Evolutionary conservation across 179 eudicot species (phyloP), one percentile per base, ranked within the genome.

Genomic region (Monotropa hypopitys): DNA sequence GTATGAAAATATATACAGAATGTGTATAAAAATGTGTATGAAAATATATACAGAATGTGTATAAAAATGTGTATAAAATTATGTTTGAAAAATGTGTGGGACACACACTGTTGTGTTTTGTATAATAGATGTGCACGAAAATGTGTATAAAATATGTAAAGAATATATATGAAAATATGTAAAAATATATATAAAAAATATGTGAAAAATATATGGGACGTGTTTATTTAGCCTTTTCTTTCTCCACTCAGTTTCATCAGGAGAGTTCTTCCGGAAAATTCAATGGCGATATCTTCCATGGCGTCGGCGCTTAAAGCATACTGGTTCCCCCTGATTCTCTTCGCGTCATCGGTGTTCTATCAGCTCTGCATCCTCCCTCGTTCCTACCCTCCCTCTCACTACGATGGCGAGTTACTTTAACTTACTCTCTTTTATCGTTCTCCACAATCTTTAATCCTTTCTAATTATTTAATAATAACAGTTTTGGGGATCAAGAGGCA

Each of bases 361-460:
- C 98, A 94, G 80, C 85, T 92, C 53, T 62, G 89, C 54, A 83
- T 90, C 71, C 78, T 90, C 33, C 98, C 98, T 7, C 80, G 80
- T 28, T 85, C 90, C 3, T 94, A 81, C 56, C 98, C 98, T n/a
- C 84, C 86, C 62, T 88, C 97, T 71, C 92, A 92, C 79, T 94
- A 94, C 81, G 93, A 92, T 21, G 97, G 98, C 90, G 9, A 21
- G 51, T 75, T n/a, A 30, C 56, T 77, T 47, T 68, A 65, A 63
- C 47, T 61, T 18, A 28, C 28, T n/a, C 15, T 46, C 40, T 70
- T 35, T 42, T 56, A n/a, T 43, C 12, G 40, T 16, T 50, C 3
- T 40, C n/a, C 53, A 15, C 15, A 46, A 32, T 20, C 53, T 73
- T 9, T 7, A 20, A 9, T 20, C 16, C 3, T 49, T 79, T 42